Conservation (phyloP, 345 rosid genomes). For the Eucalyptus sp. region DNA sequence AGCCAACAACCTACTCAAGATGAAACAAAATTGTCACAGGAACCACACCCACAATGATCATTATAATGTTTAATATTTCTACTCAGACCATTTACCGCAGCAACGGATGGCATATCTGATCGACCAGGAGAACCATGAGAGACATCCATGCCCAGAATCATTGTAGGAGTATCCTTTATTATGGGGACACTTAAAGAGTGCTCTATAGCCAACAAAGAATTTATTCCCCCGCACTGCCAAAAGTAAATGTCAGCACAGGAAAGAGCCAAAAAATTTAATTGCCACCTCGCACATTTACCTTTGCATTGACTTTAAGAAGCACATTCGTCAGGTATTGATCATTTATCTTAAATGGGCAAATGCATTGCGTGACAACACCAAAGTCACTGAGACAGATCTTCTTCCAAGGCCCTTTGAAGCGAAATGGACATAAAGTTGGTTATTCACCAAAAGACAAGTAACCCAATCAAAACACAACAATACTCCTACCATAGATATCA, state of each 20-base stretch:
- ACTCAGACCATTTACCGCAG: slow-evolving; percentile 41
- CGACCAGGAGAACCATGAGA: slow-evolving; percentile 89
- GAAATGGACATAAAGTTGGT: not conserved
- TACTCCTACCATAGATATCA: slow-evolving; percentile 57
- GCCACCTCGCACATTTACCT: slow-evolving; percentile 24
- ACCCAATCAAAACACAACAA: not conserved
- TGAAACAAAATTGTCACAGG: not conserved
- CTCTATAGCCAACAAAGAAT: slow-evolving; percentile 73
- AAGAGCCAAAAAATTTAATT: not conserved
- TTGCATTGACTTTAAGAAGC: slow-evolving; percentile 78
- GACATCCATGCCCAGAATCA: slow-evolving; percentile 97
- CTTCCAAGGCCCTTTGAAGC: slow-evolving; percentile 68
- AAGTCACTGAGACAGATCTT: slow-evolving; percentile 50
- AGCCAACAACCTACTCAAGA: slow-evolving; percentile 73
- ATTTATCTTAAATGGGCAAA: slow-evolving; percentile 53
- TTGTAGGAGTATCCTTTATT: slow-evolving; percentile 57
- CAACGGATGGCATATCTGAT: slow-evolving; percentile 64
- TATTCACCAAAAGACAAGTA: not conserved
- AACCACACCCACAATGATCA: not conserved
- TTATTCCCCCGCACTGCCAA: slow-evolving; percentile 81
- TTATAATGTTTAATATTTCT: not conserved
- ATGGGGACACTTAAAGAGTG: slow-evolving; percentile 31
- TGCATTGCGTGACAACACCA: slow-evolving; percentile 82
- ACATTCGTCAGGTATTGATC: slow-evolving; percentile 86
- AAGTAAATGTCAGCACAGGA: not conserved